A percentile compares a stretch with the other conserved stretches of the same genome.
These are phyloP conservation scores for Corynascus novoguineensis DNA, from an alignment of 495 filamentous ascomycete species.

Conservation along the genomic window DNA sequence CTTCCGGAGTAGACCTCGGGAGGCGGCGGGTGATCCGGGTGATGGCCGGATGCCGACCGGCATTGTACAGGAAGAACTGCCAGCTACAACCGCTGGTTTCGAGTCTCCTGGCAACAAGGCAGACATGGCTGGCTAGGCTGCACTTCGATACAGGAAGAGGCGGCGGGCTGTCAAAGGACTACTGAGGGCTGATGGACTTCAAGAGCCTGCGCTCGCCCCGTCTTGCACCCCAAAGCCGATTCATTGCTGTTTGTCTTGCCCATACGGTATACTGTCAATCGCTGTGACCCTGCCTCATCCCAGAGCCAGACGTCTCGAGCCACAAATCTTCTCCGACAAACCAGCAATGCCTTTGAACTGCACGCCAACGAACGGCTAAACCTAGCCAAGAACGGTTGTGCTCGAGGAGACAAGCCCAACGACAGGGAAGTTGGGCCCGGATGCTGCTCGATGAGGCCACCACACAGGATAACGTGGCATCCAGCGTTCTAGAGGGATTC, in stretches of 20 bases:
- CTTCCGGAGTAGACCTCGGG: slow-evolving; percentile 25
- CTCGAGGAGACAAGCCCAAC: background rate
- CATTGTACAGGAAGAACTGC: slow-evolving; percentile 16
- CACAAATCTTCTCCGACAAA: background rate
- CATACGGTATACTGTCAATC: background rate
- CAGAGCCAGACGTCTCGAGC: no score
- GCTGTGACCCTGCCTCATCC: no score
- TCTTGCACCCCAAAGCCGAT: background rate
- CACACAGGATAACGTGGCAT: background rate
- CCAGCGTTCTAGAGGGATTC: slow-evolving; percentile 16
- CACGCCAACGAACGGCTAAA: slow-evolving; percentile 18
- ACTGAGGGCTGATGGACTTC: background rate
- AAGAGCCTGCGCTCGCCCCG: background rate
- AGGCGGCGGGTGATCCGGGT: slow-evolving; percentile 11
- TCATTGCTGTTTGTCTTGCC: no score
- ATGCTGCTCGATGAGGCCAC: background rate
- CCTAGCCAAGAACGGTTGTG: slow-evolving; percentile 7
- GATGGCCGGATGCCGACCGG: slow-evolving; percentile 17
- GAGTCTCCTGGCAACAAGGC: slow-evolving; percentile 9
- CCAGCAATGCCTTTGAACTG: background rate
- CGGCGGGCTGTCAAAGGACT: background rate
- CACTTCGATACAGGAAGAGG: background rate
- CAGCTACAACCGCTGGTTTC: slow-evolving; percentile 15
- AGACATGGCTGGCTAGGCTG: background rate
- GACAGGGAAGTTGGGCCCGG: background rate